Evolutionary conservation across 176 grass and related monocot species (phyloP), one percentile per base, ranked within the genome.

Genomic region (Oryza meridionalis): DNA sequence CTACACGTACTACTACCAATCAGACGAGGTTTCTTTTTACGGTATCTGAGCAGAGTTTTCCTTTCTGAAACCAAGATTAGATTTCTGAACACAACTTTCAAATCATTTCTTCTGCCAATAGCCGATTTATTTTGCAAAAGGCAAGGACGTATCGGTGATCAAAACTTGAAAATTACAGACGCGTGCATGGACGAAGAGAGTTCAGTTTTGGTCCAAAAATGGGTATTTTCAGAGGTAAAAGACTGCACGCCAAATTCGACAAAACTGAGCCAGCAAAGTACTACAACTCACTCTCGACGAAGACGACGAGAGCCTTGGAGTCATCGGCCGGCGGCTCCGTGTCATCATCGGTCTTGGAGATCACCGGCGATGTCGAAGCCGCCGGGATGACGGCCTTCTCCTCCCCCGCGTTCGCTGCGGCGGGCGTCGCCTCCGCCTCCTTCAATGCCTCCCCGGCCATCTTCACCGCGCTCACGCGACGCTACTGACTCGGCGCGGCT

Each of bases 271-370:
- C 14, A 15, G 47, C 13, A 11, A n/a, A 76, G 21, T 31, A 22
- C 15, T 65, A 82, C 51, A 82, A 82, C 85, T 81, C 63, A 87
- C 85, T 81, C 29, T 81, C 85, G 5, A 87, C 71, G n/a, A 62
- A n/a, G 70, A 81, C 69, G 78, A 81, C 69, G 2, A 81, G 70
- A 53, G 70, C 85, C 69, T 46, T 87, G 69, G 77, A 67, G 69
- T 81, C 70, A 46, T 51, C 70, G 21, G 16, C 42, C 69, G 58
- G 27, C 29, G 82, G 73, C 82, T 49, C 77, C 19, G 17, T n/a
- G 6, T 59, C 53, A 19, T 61, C 55, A 19, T 61, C 55, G 5
- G 19, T n/a, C 21, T 61, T 61, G 55, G 21, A 61, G 21, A 3
- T 40, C 38, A 40, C 55, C 51, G 17, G 51, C 8, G 51, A 21